Evolutionary conservation across 2,329 filamentous ascomycete species (phyloP), one percentile per base, ranked within the genome.

Genomic region (Canariomyces notabilis): DNA sequence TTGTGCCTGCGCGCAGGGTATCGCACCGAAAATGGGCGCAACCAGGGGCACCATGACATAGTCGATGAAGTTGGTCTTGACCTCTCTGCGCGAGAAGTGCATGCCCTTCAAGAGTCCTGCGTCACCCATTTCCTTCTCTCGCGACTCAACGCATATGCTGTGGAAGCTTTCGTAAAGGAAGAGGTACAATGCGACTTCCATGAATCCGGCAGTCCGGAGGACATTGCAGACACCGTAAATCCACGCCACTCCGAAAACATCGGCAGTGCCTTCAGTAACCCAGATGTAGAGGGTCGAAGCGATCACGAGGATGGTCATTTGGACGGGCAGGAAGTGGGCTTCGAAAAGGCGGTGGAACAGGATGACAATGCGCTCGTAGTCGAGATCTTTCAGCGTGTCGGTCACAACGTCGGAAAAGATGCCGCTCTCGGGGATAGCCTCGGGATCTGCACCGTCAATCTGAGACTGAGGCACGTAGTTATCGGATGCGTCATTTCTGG

Each of bases 331-430:
- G 61, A 87, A 87, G 61, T 87, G 83, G 0, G 83, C 83, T 62
- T 87, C 83, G 57, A 84, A 87, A n/a, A 87, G 67, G 15, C 84
- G 77, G 59, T 84, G 80, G 59, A 75, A 73, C 23, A 87, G 71
- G 43, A 77, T 74, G 53, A 79, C 62, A 37, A 81, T 70, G 52
- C 73, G 77, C 59, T 69, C 69, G 70, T 72, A 82, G 59, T 79
- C 66, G 16, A 74, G 75, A 31, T 67, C 68, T 46, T 72, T 66
- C 9, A 80, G 61, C 0, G 67, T 75, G 44, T 75, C 74, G 48
- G 72, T 72, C 8, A 68, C 74, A 15, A 79, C 69, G 42, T 78
- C 75, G 0, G 75, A 75, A 58, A 77, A 80, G 48, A 77, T 73
- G 19, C 74, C 76, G 51, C 66, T 73, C 54, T 77, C 74, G 6